phyloP scores from a whole-genome alignment of 805 yeast genomes.

The Kockiozyma suomiensis region DNA sequence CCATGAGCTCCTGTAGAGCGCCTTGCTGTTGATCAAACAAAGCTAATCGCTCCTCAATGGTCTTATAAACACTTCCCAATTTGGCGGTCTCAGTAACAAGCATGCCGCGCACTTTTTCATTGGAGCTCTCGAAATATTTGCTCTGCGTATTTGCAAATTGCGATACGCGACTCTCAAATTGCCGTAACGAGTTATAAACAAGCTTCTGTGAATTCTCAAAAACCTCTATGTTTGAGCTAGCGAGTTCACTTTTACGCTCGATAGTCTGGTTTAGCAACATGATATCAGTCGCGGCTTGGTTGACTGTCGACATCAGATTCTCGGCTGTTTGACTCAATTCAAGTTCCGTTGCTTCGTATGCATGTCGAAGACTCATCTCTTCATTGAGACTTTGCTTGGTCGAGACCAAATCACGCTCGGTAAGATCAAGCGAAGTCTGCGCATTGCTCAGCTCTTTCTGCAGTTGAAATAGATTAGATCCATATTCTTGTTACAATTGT shows the following conservation, averaged over 20 bases:
- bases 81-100: conserved; percentile 24
- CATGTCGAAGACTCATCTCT: conserved; percentile 36
- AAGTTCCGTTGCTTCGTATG: conserved; percentile 40
- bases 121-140: conserved; percentile 9
- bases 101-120: conserved; percentile 20
- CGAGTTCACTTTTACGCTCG: conserved; percentile 25
- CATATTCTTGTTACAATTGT: not conserved
- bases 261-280: conserved; percentile 31
- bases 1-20: conserved; percentile 19
- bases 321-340: conserved; percentile 38
- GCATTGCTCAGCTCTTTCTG: conserved; percentile 29
- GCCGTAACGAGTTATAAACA: conserved; percentile 55
- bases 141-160: conserved; percentile 48
- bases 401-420: conserved; percentile 26
- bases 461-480: not conserved
- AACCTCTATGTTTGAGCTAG: conserved; percentile 12
- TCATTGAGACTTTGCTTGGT: conserved; percentile 30
- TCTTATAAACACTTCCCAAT: conserved; percentile 27
- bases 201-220: conserved; percentile 38
- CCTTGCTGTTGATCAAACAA: conserved; percentile 18
- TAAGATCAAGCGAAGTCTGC: conserved; percentile 22
- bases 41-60: conserved; percentile 21
- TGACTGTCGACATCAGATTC: conserved; percentile 34
- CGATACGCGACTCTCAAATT: conserved; percentile 54
- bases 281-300: conserved; percentile 34